phyloP scores from a whole-genome alignment of 2,329 filamentous ascomycete genomes.

The Aspergillus transmontanensis region DNA sequence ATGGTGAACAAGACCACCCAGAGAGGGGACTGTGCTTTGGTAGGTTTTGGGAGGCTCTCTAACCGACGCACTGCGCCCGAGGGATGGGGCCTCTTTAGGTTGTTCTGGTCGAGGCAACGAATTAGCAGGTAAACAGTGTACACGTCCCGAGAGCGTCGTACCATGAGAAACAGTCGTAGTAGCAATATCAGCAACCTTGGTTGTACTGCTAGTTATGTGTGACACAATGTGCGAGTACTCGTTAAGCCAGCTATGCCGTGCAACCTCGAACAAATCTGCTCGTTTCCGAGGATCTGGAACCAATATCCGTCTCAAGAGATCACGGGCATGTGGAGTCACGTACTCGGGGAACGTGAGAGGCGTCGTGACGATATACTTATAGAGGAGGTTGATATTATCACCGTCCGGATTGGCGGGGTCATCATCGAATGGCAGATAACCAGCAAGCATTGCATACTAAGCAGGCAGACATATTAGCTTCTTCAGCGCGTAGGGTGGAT shows the following conservation, averaged over 20 bases:
- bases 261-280: slow-evolving; percentile 95
- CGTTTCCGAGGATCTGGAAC: slow-evolving; percentile 94
- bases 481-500: background rate
- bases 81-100: slow-evolving; percentile 59
- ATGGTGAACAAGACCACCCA: slow-evolving; percentile 69
- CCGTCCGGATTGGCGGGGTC: slow-evolving; percentile 97
- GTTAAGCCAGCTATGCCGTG: slow-evolving; percentile 95
- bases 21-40: slow-evolving; percentile 49
- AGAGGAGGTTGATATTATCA: slow-evolving; percentile 97
- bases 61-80: slow-evolving; percentile 89
- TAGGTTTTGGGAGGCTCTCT: slow-evolving; percentile 76
- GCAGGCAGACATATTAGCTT: slow-evolving; percentile 5
- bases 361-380: slow-evolving; percentile 98
- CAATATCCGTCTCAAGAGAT: slow-evolving; percentile 87
- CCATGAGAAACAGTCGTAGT: slow-evolving; percentile 70
- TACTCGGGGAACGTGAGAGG: slow-evolving; percentile 98
- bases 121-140: slow-evolving; percentile 7
- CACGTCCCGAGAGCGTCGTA: slow-evolving; percentile 36
- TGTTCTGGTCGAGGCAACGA: slow-evolving; percentile 42
- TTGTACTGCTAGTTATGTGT: slow-evolving; percentile 95
- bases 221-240: slow-evolving; percentile 96
- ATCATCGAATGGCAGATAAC: slow-evolving; percentile 96
- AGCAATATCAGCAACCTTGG: slow-evolving; percentile 80
- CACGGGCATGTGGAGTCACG: slow-evolving; percentile 92
- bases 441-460: slow-evolving; percentile 97